phyloP scores from a whole-genome alignment of 306 rosid genomes.

The Begonia peltatifolia region DNA sequence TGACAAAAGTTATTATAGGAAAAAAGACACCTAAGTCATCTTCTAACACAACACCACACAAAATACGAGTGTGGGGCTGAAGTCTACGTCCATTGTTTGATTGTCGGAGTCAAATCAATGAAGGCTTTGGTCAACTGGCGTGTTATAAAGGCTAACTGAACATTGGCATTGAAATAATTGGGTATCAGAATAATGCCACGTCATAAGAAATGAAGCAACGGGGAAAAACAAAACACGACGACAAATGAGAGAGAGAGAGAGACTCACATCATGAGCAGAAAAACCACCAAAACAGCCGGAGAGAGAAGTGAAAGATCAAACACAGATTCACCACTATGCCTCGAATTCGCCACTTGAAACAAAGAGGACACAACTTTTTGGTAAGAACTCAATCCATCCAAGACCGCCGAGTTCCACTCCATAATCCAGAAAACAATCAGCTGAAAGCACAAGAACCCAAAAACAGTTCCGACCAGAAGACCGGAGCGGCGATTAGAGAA shows the following conservation, averaged over 20 bases:
- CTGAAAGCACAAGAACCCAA: slow-evolving; percentile 32
- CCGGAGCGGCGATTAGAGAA: slow-evolving; percentile 15
- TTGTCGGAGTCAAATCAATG: too few species aligned
- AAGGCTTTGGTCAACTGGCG: too few species aligned
- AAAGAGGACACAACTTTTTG: slow-evolving; percentile 27
- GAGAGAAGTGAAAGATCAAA: slow-evolving; percentile 33
- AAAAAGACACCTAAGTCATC: too few species aligned
- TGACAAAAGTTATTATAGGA: too few species aligned
- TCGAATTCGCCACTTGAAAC: slow-evolving; percentile 38
- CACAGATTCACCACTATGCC: slow-evolving; percentile 43
- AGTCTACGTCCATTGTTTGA: too few species aligned
- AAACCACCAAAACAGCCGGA: slow-evolving; percentile 32
- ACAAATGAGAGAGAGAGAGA: not conserved
- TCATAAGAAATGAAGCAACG: too few species aligned
- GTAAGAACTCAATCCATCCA: slow-evolving; percentile 21
- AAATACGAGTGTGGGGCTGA: too few species aligned
- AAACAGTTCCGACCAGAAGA: slow-evolving; percentile 24
- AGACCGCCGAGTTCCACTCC: slow-evolving; percentile 37
- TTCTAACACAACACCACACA: too few species aligned
- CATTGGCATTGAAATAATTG: too few species aligned
- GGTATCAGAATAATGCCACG: too few species aligned
- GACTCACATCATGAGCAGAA: slow-evolving; percentile 55
- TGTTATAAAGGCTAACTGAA: too few species aligned
- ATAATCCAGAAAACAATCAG: slow-evolving; percentile 12
- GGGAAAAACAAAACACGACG: not conserved